These are phyloP conservation scores for Phialophora macrospora DNA, from an alignment of 2,329 filamentous ascomycete genomes.

Conservation along the genomic window DNA sequence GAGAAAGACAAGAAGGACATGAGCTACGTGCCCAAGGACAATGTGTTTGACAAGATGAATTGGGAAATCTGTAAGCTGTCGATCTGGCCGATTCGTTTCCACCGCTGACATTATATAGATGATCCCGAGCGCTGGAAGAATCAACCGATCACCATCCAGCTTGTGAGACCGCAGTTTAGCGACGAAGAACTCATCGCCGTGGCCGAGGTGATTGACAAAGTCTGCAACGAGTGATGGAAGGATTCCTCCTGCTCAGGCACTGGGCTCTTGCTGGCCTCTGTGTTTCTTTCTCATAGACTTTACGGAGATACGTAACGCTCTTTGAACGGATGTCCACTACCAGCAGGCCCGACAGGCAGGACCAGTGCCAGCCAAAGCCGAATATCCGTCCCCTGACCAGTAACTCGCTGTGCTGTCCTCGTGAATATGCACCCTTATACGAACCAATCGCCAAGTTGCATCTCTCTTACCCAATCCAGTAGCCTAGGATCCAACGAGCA, in stretches of 20 bases:
- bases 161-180: slow-evolving; percentile 58
- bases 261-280: neutral
- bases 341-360: neutral
- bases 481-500: neutral
- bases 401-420: neutral
- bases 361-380: neutral
- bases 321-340: neutral
- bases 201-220: slow-evolving; percentile 24
- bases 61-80: slow-evolving; percentile 47
- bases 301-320: neutral
- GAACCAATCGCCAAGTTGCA: neutral
- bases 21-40: slow-evolving; percentile 25
- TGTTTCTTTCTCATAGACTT: neutral
- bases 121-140: slow-evolving; percentile 54
- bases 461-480: slow-evolving; percentile 15
- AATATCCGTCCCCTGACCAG: neutral
- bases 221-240: slow-evolving; percentile 19
- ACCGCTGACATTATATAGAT: slow-evolving; percentile 35
- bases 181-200: slow-evolving; percentile 57
- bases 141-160: slow-evolving; percentile 59
- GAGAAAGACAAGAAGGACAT: slow-evolving; percentile 45
- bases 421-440: neutral
- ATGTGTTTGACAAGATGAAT: slow-evolving; percentile 53
- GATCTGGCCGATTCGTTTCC: neutral
- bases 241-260: neutral